Conservation (phyloP, 495 filamentous ascomycete genomes). For the Penicillium dipodomyicola region DNA sequence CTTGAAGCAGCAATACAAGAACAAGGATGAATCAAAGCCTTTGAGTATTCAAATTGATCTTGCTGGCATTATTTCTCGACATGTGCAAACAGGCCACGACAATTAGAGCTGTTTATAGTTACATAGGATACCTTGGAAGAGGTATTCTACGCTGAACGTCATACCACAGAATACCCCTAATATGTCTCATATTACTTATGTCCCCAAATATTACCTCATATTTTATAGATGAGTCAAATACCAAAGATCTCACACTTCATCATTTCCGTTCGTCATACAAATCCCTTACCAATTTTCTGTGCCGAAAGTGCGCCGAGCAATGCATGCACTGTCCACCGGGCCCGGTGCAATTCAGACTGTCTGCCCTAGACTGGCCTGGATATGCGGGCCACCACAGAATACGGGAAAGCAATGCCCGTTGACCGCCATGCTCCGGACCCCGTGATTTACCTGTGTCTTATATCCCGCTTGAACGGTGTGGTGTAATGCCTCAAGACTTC, state of each 20-base stretch:
- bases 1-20: constrained; percentile 12
- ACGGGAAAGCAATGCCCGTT: too few relatives aligned
- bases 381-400: too few relatives aligned
- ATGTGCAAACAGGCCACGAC: background rate
- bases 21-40: background rate
- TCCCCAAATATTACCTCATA: background rate
- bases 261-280: background rate
- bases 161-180: background rate
- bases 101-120: background rate
- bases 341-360: too few relatives aligned
- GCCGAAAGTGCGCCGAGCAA: too few relatives aligned
- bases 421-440: too few relatives aligned
- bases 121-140: background rate
- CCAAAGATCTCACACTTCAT: background rate
- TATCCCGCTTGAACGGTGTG: too few relatives aligned
- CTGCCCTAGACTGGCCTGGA: too few relatives aligned
- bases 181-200: background rate
- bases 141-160: background rate
- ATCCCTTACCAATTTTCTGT: background rate
- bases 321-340: too few relatives aligned
- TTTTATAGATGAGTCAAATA: background rate
- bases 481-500: too few relatives aligned
- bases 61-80: background rate
- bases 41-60: constrained; percentile 12
- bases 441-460: too few relatives aligned